Base-by-base conservation (phyloP, 2,329 filamentous ascomycete genomes). In the Fusarium chuoi region DNA sequence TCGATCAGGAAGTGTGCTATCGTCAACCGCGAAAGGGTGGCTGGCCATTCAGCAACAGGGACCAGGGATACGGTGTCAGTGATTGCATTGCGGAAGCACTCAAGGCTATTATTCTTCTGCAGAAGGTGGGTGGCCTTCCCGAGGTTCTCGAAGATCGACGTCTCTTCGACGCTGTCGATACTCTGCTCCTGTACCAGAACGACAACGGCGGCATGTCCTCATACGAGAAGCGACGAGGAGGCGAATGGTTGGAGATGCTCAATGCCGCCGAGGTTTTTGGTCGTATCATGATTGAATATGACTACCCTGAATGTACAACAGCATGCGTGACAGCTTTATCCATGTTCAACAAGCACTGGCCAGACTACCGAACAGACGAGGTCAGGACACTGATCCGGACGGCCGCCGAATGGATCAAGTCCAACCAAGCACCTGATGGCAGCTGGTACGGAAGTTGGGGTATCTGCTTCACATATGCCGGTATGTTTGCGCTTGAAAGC, bases 391-490 rank as follows among this genome's bases (percentile, higher is more conserved):
- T 96, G 77, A 92, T 96, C 74, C 84, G 85, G 26, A 88, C 91
- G 42, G 95, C 95, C 0, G 90, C 98, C 2, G 85, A 87, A 56
- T 98, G 95, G 85, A 97, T 99, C 82, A 93, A 95, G 79, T 87
- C 87, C 5, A 89, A 91, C 7, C 96, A 98, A 83, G 86, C 89
- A 5, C 82, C 87, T 0, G 94, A 98, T 76, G 96, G 96, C n/a
- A 93, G 92, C 68, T 99, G 96, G 96, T 98, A 99, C 80, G 96
- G 96, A 51, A 95, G 91, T 80, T 99, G 96, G 96, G 96, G 94
- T 59, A 97, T 99, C 78, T 99, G 96, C 84, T 99, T 97, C 83
- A 98, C 95, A 0, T 99, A 99, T 80, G 96, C 95, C 2, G 93
- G 91, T 73, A 97, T 98, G 95, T 99, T 99, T 84, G 95, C 95